Conservation (phyloP, 306 rosid genomes). For the Lathyrus aphaca region DNA sequence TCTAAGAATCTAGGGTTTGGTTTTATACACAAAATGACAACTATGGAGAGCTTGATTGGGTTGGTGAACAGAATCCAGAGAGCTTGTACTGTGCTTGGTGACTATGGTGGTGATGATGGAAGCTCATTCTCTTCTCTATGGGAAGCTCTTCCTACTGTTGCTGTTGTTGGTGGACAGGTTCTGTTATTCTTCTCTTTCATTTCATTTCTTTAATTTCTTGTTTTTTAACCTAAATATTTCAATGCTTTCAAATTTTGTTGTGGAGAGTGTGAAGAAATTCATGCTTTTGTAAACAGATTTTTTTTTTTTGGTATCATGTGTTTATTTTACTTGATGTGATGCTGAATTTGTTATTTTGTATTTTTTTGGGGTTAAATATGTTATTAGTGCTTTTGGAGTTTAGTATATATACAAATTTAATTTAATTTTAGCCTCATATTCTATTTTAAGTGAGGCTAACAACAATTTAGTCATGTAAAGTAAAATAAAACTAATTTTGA, state of each 20-base stretch:
- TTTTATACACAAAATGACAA: slow-evolving; percentile 53
- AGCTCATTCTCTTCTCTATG: slow-evolving; percentile 77
- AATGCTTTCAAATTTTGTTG: slow-evolving; percentile 1
- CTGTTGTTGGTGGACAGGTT: slow-evolving; percentile 99
- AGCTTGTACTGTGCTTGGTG: slow-evolving; percentile 96
- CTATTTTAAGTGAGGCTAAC: no score
- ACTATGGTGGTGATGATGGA: slow-evolving; percentile 81
- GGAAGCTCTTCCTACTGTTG: slow-evolving; percentile 96
- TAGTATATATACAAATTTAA: no score
- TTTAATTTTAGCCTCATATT: no score
- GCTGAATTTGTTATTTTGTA: neutral
- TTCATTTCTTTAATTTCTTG: neutral
- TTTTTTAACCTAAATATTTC: neutral
- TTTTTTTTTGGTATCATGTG: neutral
- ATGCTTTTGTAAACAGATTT: no score
- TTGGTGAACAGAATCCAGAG: slow-evolving; percentile 88
- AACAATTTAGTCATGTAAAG: neutral
- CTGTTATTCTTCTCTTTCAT: neutral
- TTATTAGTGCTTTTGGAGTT: neutral
- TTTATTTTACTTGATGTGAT: neutral
- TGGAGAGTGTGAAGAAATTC: no score
- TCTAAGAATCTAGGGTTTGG: slow-evolving; percentile 45
- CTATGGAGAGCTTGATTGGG: slow-evolving; percentile 99
- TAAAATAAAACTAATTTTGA: neutral
- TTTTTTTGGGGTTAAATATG: neutral